Conservation (phyloP, 495 filamentous ascomycete species). For the Penicillium psychrofluorescens region DNA sequence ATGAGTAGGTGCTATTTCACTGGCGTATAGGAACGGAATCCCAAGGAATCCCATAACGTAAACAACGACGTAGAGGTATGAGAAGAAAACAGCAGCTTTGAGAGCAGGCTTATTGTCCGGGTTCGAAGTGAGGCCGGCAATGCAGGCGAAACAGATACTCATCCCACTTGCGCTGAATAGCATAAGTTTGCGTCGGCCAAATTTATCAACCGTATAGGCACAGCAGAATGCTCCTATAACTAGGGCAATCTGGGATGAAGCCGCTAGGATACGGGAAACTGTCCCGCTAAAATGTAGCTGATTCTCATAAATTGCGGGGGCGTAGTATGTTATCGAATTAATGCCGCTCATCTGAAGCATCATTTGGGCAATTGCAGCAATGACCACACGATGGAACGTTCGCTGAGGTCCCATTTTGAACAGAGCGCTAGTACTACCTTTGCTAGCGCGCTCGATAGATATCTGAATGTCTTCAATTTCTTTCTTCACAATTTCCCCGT, state of each 20-base stretch:
- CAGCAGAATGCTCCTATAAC: slow-evolving; percentile 17
- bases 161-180: slow-evolving; percentile 34
- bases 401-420: slow-evolving; percentile 19
- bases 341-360: slow-evolving; percentile 51
- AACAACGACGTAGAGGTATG: slow-evolving; percentile 43
- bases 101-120: not conserved
- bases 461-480: slow-evolving; percentile 28
- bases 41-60: slow-evolving; percentile 44
- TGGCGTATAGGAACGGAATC: slow-evolving; percentile 42
- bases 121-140: slow-evolving; percentile 12
- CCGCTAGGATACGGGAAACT: slow-evolving; percentile 13
- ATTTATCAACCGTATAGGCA: slow-evolving; percentile 16
- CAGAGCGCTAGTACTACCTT: slow-evolving; percentile 3
- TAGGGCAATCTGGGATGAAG: slow-evolving; percentile 12
- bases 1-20: slow-evolving; percentile 38
- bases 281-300: slow-evolving; percentile 12
- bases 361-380: slow-evolving; percentile 22
- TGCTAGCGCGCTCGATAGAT: slow-evolving; percentile 16
- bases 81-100: slow-evolving; percentile 29
- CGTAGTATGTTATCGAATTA: slow-evolving; percentile 53
- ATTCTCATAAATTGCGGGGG: slow-evolving; percentile 17
- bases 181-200: slow-evolving; percentile 27
- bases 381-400: slow-evolving; percentile 12
- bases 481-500: slow-evolving; percentile 13
- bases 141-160: slow-evolving; percentile 27